phyloP scores from a whole-genome alignment of 495 filamentous ascomycete species.

The Hypoxylon fragiforme region DNA sequence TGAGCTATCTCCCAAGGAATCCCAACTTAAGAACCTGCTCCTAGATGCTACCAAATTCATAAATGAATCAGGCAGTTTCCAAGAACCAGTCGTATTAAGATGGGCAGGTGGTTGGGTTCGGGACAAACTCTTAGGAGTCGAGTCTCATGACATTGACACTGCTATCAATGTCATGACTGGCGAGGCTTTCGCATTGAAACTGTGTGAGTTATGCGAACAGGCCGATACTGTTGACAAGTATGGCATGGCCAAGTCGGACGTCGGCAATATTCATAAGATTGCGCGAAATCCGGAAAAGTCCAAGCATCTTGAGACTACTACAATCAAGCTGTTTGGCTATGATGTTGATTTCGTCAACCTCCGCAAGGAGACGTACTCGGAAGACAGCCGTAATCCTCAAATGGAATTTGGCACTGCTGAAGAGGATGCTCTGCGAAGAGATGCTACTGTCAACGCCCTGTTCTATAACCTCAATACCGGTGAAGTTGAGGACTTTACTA shows the following conservation, averaged over 20 bases:
- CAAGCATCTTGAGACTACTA: slow-evolving; percentile 94
- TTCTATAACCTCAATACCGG: slow-evolving; percentile 89
- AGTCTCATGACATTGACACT: slow-evolving; percentile 90
- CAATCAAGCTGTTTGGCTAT: slow-evolving; percentile 79
- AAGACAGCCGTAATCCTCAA: slow-evolving; percentile 83
- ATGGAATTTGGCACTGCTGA: slow-evolving; percentile 92
- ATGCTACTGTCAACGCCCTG: slow-evolving; percentile 93
- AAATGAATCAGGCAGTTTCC: slow-evolving; percentile 51
- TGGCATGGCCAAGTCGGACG: slow-evolving; percentile 54
- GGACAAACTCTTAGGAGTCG: slow-evolving; percentile 84
- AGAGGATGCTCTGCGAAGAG: slow-evolving; percentile 86
- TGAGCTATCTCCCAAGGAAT: slow-evolving; percentile 66
- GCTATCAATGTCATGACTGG: slow-evolving; percentile 96
- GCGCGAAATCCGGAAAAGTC: slow-evolving; percentile 94
- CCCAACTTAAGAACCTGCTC: slow-evolving; percentile 68
- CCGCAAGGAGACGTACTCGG: slow-evolving; percentile 84
- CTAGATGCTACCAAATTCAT: slow-evolving; percentile 75
- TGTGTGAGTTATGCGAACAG: slow-evolving; percentile 56
- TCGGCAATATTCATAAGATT: slow-evolving; percentile 72
- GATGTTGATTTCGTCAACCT: slow-evolving; percentile 96
- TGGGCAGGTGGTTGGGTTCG: slow-evolving; percentile 99
- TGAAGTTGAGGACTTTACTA: slow-evolving; percentile 82
- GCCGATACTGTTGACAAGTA: slow-evolving; percentile 47
- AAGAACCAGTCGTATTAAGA: slow-evolving; percentile 66
- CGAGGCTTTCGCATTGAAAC: slow-evolving; percentile 72